A percentile compares a stretch with the other conserved stretches of the same genome.
Evolutionary conservation across 495 filamentous ascomycete species (phyloP).

Genomic region (Glonium stellatum): DNA sequence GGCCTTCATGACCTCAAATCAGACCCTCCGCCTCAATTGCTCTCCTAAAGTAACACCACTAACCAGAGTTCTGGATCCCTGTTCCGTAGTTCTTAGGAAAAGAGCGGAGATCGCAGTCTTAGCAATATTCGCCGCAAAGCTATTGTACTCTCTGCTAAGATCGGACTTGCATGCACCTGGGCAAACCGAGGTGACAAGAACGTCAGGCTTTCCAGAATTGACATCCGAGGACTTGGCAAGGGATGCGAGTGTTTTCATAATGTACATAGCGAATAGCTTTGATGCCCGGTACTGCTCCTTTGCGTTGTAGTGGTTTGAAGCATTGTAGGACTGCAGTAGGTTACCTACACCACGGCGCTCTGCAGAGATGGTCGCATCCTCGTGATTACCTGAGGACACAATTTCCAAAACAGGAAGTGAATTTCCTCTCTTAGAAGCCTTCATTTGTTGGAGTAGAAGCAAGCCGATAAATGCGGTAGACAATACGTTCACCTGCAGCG

Average conservation of each 20-base stretch:
- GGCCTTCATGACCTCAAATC: not conserved
- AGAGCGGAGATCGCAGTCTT: not conserved
- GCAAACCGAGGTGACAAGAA: slow-evolving; percentile 20
- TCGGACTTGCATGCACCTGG: slow-evolving; percentile 15
- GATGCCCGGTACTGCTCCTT: slow-evolving; percentile 11
- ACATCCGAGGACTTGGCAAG: not conserved
- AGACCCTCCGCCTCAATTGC: not conserved
- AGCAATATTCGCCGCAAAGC: slow-evolving; percentile 1
- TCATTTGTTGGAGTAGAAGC: slow-evolving; percentile 20
- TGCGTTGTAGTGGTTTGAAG: slow-evolving; percentile 5
- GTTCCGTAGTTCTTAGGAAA: slow-evolving; percentile 7
- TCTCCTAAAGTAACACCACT: slow-evolving; percentile 19
- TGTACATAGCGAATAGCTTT: slow-evolving; percentile 24
- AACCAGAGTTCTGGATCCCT: slow-evolving; percentile 15
- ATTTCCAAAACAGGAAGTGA: slow-evolving; percentile 21
- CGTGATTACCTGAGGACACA: slow-evolving; percentile 18
- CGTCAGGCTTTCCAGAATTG: slow-evolving; percentile 5
- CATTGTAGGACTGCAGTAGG: slow-evolving; percentile 17
- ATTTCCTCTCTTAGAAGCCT: slow-evolving; percentile 3
- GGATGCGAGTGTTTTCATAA: not conserved
- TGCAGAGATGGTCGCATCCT: slow-evolving; percentile 1
- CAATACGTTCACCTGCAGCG: slow-evolving; percentile 21
- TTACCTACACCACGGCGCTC: not conserved
- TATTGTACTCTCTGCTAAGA: slow-evolving; percentile 16
- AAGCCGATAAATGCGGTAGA: slow-evolving; percentile 16